A percentile compares a stretch with the other conserved stretches of the same genome.
phyloP scores from a whole-genome alignment of 2,329 filamentous ascomycete genomes.

The Coccinonectria pachysandricola region DNA sequence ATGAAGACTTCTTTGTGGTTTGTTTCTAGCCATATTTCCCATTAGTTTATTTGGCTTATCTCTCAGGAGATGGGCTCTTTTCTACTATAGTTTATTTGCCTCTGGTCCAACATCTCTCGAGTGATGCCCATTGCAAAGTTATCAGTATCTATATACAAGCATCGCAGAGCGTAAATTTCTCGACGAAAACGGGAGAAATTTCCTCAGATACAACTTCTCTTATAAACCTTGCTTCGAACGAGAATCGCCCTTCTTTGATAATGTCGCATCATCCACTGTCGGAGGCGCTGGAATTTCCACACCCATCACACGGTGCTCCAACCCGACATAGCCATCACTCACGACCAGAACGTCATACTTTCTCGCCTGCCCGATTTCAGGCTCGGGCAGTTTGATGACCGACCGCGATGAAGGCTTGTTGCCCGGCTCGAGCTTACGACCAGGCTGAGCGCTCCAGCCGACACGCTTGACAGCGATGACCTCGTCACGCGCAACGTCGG shows the following conservation, averaged over 20 bases:
- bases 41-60: too few relatives aligned
- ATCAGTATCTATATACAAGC: too few relatives aligned
- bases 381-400: slow-evolving; percentile 49
- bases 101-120: too few relatives aligned
- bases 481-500: slow-evolving; percentile 57
- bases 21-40: too few relatives aligned
- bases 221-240: slow-evolving; percentile 4
- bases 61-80: slow-evolving; percentile 10
- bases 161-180: slow-evolving; percentile 5
- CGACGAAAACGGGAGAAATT: slow-evolving; percentile 1
- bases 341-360: slow-evolving; percentile 66
- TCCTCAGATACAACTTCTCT: slow-evolving; percentile 2
- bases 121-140: too few relatives aligned
- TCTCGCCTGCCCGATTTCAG: slow-evolving; percentile 35
- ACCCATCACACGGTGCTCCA: slow-evolving; percentile 44
- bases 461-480: slow-evolving; percentile 79
- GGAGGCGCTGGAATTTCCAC: slow-evolving; percentile 43
- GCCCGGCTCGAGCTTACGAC: slow-evolving; percentile 27
- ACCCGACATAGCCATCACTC: slow-evolving; percentile 79
- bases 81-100: too few relatives aligned
- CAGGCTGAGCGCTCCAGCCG: slow-evolving; percentile 47
- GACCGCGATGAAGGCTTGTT: slow-evolving; percentile 43
- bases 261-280: slow-evolving; percentile 36
- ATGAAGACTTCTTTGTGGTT: too few relatives aligned
- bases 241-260: slow-evolving; percentile 32